phyloP scores from a whole-genome alignment of 2,329 filamentous ascomycete species.

The Phaeophleospora eucalypticola region DNA sequence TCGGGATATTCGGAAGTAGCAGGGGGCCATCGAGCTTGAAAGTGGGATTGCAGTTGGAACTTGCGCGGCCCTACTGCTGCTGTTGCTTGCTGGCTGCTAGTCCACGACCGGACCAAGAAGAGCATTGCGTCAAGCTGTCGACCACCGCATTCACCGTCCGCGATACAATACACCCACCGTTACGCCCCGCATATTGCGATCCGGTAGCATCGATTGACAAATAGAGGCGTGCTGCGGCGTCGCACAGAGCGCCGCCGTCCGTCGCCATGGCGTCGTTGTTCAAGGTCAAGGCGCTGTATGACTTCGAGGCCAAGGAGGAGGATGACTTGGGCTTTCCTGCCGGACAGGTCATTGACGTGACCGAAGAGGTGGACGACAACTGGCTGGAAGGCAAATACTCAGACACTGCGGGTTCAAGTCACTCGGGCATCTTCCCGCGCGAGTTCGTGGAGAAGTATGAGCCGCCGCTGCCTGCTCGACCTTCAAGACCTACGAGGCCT shows the following conservation, averaged over 20 bases:
- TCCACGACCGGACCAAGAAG: too few relatives aligned
- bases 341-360: constrained; percentile 91
- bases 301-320: constrained; percentile 88
- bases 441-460: constrained; percentile 98
- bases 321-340: constrained; percentile 85
- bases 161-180: neutral
- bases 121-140: neutral
- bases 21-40: neutral
- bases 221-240: neutral
- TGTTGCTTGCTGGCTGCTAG: too few relatives aligned
- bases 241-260: neutral
- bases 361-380: constrained; percentile 84
- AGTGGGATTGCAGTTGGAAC: neutral
- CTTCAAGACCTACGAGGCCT: constrained; percentile 63
- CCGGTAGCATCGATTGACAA: neutral
- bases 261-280: constrained; percentile 51
- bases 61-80: neutral
- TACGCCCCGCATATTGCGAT: too few relatives aligned
- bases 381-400: constrained; percentile 90
- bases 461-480: constrained; percentile 82
- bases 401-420: constrained; percentile 67
- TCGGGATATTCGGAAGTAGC: neutral
- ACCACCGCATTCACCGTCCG: neutral
- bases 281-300: constrained; percentile 93
- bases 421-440: constrained; percentile 84